Conservation (phyloP, 768 basidiomycete species). For the Boletus eberwhitei region DNA sequence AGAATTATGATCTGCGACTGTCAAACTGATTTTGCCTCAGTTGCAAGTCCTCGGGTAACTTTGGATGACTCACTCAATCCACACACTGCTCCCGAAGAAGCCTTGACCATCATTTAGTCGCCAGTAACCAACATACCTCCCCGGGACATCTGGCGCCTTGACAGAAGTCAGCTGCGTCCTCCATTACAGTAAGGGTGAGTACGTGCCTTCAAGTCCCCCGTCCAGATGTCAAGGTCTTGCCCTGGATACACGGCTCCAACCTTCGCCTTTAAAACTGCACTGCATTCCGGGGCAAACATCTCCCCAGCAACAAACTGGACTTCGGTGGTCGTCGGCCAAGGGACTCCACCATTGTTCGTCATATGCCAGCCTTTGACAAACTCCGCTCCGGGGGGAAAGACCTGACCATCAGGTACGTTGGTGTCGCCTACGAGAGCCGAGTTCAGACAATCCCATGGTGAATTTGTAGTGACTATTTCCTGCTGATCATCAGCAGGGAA, state of each 20-base stretch:
- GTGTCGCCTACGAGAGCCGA: conserved; percentile 63
- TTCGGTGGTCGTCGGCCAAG: conserved; percentile 70
- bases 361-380: conserved; percentile 84
- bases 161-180: conserved; percentile 1
- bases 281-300: conserved; percentile 41
- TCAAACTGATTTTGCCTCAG: conserved; percentile 45
- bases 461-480: not conserved
- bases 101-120: conserved; percentile 57
- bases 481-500: not conserved
- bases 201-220: conserved; percentile 69
- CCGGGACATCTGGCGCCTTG: conserved; percentile 70
- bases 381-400: conserved; percentile 79
- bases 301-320: conserved; percentile 72
- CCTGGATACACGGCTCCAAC: conserved; percentile 61
- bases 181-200: not conserved
- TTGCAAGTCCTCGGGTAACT: not conserved
- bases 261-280: conserved; percentile 32
- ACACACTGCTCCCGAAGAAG: conserved; percentile 66
- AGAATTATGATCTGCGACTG: conserved; percentile 52
- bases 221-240: conserved; percentile 60
- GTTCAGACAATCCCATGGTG: conserved; percentile 29
- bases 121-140: conserved; percentile 78
- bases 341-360: conserved; percentile 55
- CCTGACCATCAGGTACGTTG: conserved; percentile 71
- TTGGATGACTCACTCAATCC: conserved; percentile 66